phyloP scores from a whole-genome alignment of 495 filamentous ascomycete genomes.

The Parathielavia hyrcaniae region DNA sequence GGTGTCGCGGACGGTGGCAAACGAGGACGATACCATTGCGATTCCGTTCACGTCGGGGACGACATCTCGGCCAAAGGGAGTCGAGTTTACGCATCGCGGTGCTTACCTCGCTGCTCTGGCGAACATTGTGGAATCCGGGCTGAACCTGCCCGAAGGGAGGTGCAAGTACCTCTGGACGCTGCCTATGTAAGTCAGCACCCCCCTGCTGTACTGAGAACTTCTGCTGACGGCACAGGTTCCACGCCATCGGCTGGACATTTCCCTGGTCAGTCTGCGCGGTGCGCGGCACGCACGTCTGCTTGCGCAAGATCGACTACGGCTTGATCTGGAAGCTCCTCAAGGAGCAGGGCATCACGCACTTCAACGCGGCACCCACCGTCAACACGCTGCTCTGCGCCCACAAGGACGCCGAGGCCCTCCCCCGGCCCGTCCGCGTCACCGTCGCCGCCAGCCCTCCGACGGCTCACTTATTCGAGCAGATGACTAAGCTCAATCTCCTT shows the following conservation, averaged over 20 bases:
- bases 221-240: constrained; percentile 51
- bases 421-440: constrained; percentile 72
- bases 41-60: constrained; percentile 84
- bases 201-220: neutral
- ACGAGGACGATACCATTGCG: constrained; percentile 79
- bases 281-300: constrained; percentile 87
- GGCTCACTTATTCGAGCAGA: constrained; percentile 82
- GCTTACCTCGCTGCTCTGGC: constrained; percentile 76
- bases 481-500: constrained; percentile 74
- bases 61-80: constrained; percentile 86
- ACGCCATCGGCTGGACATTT: constrained; percentile 86
- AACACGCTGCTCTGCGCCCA: constrained; percentile 85
- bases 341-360: constrained; percentile 81
- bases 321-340: constrained; percentile 85
- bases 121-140: constrained; percentile 81
- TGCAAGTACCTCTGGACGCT: constrained; percentile 88
- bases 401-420: constrained; percentile 60
- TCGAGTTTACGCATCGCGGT: constrained; percentile 84
- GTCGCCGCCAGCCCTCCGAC: constrained; percentile 90
- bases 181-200: constrained; percentile 54
- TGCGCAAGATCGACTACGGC: constrained; percentile 90
- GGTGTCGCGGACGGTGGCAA: constrained; percentile 50
- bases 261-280: constrained; percentile 88
- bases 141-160: constrained; percentile 62
- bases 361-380: constrained; percentile 92